A percentile compares a stretch with the other conserved stretches of the same genome.
Evolutionary conservation across 257 asterid species (phyloP).

Genomic region (Sherardia arvensis): DNA sequence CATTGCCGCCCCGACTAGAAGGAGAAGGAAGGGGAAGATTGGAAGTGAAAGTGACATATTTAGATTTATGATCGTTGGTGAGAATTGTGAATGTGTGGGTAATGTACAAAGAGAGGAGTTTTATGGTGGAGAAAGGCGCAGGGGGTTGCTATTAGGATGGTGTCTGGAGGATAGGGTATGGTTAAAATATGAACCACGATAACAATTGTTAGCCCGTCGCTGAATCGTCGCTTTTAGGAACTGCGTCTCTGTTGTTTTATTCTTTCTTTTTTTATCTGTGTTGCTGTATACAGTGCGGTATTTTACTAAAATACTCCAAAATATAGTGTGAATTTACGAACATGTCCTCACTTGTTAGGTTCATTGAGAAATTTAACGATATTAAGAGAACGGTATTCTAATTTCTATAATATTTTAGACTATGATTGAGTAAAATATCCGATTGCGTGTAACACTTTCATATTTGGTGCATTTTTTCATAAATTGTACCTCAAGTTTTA

Average conservation of each 20-base stretch:
- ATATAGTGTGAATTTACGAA: too few relatives aligned
- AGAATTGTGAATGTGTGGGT: background rate
- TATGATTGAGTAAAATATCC: too few relatives aligned
- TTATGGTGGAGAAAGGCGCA: constrained; percentile 20
- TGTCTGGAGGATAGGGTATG: background rate
- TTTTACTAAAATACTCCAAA: too few relatives aligned
- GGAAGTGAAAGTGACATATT: background rate
- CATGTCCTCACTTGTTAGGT: too few relatives aligned
- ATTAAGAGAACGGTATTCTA: too few relatives aligned
- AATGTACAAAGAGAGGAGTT: background rate
- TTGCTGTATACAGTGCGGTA: too few relatives aligned
- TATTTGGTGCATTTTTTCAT: too few relatives aligned
- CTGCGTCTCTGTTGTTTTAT: background rate
- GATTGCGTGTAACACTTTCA: too few relatives aligned
- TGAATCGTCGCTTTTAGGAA: background rate
- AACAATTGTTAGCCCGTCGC: background rate
- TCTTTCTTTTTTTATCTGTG: too few relatives aligned
- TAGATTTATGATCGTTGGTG: background rate
- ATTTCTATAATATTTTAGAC: too few relatives aligned
- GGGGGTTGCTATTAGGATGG: constrained; percentile 9
- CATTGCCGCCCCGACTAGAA: constrained; percentile 28
- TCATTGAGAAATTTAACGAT: too few relatives aligned
- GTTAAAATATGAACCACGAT: background rate
- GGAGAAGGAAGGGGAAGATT: background rate
- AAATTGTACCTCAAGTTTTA: too few relatives aligned